A percentile compares a stretch with the other conserved stretches of the same genome.
phyloP scores from a whole-genome alignment of 768 basidiomycete species.

The Boletus tylopilopsis region DNA sequence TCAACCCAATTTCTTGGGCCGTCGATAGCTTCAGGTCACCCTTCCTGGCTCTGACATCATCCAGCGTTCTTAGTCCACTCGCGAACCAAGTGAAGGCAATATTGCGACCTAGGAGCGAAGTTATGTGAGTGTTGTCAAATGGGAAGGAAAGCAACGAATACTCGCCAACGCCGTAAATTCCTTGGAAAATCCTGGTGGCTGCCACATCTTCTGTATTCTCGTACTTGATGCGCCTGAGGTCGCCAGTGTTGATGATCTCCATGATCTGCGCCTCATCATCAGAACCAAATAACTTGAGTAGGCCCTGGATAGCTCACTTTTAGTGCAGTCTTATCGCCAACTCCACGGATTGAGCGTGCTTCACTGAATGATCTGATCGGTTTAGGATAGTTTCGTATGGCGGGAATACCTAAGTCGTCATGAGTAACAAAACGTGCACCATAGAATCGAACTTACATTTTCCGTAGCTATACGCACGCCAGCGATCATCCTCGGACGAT shows the following conservation, averaged over 20 bases:
- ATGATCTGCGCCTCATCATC: constrained; percentile 51
- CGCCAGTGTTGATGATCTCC: constrained; percentile 76
- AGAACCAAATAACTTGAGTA: background rate
- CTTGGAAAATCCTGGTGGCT: constrained; percentile 57
- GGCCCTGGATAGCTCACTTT: constrained; percentile 47
- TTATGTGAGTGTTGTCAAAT: background rate
- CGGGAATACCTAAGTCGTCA: constrained; percentile 48
- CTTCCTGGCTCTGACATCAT: constrained; percentile 62
- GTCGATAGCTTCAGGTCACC: constrained; percentile 56
- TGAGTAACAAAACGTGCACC: constrained; percentile 2
- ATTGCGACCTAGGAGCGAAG: constrained; percentile 52
- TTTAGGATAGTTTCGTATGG: constrained; percentile 50
- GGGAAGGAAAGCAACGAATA: constrained; percentile 1
- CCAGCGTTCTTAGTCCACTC: constrained; percentile 72
- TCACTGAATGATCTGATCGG: constrained; percentile 58
- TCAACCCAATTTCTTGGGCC: constrained; percentile 64
- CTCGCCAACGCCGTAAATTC: constrained; percentile 86
- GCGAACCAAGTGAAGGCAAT: constrained; percentile 73
- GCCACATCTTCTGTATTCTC: constrained; percentile 64
- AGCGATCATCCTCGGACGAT: constrained; percentile 55
- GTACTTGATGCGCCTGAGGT: constrained; percentile 61
- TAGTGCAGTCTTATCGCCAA: constrained; percentile 71
- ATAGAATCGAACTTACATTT: constrained; percentile 47
- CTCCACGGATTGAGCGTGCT: constrained; percentile 54
- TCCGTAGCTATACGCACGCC: constrained; percentile 61